Evolutionary conservation across 1,284 basidiomycete genomes (phyloP).

Genomic region (Bjerkandera adusta): DNA sequence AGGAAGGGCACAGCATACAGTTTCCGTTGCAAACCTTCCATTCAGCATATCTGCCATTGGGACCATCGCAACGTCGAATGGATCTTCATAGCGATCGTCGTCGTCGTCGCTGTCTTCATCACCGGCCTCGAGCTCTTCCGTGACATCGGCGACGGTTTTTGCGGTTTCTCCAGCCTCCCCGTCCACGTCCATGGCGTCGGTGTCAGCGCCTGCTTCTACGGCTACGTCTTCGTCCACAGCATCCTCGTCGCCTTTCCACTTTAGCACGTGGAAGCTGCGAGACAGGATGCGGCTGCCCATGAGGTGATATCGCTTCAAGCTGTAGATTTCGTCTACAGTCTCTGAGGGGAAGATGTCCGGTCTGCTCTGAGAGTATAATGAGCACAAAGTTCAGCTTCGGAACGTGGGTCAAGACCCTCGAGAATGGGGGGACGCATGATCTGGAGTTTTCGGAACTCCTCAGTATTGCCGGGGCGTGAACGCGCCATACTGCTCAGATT

Average conservation of each 20-base stretch:
- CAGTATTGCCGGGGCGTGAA: conserved; percentile 2
- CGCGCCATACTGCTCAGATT: no score
- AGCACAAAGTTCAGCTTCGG: background rate
- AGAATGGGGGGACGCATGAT: background rate
- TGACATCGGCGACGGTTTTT: conserved; percentile 15
- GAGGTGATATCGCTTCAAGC: conserved; percentile 79
- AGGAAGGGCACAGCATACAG: conserved; percentile 61
- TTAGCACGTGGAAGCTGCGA: conserved; percentile 81
- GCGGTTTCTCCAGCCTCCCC: conserved; percentile 13
- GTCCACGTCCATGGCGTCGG: conserved; percentile 55
- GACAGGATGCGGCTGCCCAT: conserved; percentile 95
- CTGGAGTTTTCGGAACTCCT: background rate
- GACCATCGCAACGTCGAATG: conserved; percentile 86
- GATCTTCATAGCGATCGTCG: conserved; percentile 62
- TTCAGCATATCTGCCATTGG: conserved; percentile 97
- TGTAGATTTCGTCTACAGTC: conserved; percentile 53
- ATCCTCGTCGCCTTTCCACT: conserved; percentile 39
- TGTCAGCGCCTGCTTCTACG: conserved; percentile 22
- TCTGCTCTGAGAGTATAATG: no score
- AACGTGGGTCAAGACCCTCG: no score
- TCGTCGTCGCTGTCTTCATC: conserved; percentile 41
- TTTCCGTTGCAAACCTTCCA: conserved; percentile 83
- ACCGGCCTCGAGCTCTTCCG: conserved; percentile 16
- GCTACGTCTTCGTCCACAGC: conserved; percentile 26
- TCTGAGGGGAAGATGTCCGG: conserved; percentile 67